A percentile compares a stretch with the other conserved stretches of the same genome.
phyloP scores from a whole-genome alignment of 2,329 filamentous ascomycete species.

The Cordyceps tenuipes region DNA sequence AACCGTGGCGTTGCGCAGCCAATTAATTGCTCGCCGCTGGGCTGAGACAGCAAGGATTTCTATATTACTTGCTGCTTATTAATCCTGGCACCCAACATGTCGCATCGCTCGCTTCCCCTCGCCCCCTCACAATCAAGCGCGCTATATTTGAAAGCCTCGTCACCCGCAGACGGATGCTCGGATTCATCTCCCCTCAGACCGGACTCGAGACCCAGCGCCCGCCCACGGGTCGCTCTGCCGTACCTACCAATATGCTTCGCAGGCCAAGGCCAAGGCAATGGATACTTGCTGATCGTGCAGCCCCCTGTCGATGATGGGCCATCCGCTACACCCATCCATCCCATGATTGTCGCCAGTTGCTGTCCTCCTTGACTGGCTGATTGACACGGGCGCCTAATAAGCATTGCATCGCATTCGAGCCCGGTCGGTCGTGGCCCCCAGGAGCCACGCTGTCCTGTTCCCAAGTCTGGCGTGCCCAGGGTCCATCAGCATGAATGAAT shows the following conservation, averaged over 20 bases:
- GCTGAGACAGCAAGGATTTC: conserved; percentile 1
- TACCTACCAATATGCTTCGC: background rate
- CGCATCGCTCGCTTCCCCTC: background rate
- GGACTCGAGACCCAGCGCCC: background rate
- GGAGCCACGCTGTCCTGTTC: background rate
- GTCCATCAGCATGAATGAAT: no score
- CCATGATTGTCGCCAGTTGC: background rate
- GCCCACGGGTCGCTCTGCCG: background rate
- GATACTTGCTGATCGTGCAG: background rate
- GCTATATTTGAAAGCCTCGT: background rate
- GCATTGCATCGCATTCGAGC: background rate
- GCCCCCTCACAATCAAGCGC: background rate
- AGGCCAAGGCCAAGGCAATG: background rate
- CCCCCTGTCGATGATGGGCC: background rate
- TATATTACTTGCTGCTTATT: background rate
- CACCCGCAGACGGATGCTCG: background rate
- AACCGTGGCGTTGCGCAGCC: background rate
- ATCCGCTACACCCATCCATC: background rate
- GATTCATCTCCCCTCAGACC: conserved; percentile 3
- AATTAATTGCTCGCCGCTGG: background rate
- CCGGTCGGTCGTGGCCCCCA: no score
- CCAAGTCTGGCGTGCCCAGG: background rate
- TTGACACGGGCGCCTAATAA: background rate
- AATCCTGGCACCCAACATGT: background rate
- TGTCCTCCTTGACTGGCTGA: background rate